These are phyloP conservation scores for Fraxinus angustifolia DNA, from an alignment of 305 asterid genomes.

Conservation along the genomic window DNA sequence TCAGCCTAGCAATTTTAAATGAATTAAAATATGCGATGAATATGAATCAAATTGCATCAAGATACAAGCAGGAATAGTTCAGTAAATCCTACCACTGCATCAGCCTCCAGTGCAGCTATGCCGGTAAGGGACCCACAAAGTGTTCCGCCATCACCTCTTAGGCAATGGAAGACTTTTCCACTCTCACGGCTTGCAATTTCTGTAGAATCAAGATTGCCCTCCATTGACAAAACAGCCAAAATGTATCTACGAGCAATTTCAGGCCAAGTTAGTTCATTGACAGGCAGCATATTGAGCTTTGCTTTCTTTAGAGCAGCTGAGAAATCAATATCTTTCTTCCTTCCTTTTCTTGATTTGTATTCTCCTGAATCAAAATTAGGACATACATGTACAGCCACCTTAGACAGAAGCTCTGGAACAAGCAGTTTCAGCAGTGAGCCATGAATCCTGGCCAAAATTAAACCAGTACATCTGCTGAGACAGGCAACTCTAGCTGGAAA, in stretches of 20 bases:
- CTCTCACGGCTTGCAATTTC: conserved; percentile 87
- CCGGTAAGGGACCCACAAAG: conserved; percentile 90
- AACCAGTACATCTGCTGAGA: conserved; percentile 49
- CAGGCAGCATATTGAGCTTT: conserved; percentile 66
- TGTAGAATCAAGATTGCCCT: conserved; percentile 72
- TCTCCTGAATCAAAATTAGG: conserved; percentile 77
- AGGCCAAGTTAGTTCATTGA: conserved; percentile 93
- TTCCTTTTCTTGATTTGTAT: conserved; percentile 71
- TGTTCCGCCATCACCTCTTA: conserved; percentile 90
- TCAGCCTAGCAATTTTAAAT: conserved; percentile 1
- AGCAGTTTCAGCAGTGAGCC: conserved; percentile 65
- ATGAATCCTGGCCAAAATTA: conserved; percentile 55
- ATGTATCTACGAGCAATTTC: conserved; percentile 89
- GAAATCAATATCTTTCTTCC: conserved; percentile 71
- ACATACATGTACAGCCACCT: conserved; percentile 67
- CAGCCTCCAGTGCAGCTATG: conserved; percentile 83
- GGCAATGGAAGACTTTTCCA: conserved; percentile 83
- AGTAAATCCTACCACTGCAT: conserved; percentile 69
- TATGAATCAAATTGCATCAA: conserved; percentile 3
- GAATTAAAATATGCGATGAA: conserved; percentile 5
- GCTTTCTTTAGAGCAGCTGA: conserved; percentile 60
- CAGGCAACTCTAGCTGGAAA: conserved; percentile 40
- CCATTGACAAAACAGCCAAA: conserved; percentile 74
- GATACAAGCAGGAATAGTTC: neutral
- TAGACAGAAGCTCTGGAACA: conserved; percentile 68